phyloP scores from a whole-genome alignment of 371 early-diverging fungal species.

The Chytridium lagenaria region DNA sequence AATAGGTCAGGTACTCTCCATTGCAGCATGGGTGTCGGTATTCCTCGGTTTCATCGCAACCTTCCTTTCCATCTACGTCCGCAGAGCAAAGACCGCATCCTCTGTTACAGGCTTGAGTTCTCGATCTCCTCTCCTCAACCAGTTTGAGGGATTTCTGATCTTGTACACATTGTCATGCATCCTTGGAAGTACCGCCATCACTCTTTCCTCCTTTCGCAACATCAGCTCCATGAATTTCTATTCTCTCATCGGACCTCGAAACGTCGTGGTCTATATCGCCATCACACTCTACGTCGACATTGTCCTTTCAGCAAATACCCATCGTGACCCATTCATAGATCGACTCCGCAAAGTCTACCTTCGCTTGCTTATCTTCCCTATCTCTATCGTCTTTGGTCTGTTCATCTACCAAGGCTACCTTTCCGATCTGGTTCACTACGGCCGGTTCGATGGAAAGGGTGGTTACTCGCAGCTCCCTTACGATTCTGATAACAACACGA shows the following conservation, averaged over 20 bases:
- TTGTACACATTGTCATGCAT: not conserved
- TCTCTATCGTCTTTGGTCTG: constrained; percentile 12
- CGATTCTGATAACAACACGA: not conserved
- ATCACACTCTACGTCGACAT: not conserved
- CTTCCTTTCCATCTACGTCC: not conserved
- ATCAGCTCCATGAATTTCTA: not conserved
- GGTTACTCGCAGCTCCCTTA: too few species aligned
- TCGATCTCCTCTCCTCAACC: not conserved
- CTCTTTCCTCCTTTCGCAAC: not conserved
- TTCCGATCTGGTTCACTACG: constrained; percentile 20
- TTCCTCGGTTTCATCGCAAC: not conserved
- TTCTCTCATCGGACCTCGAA: not conserved
- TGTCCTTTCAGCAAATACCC: not conserved
- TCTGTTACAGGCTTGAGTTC: not conserved
- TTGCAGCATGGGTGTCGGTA: not conserved
- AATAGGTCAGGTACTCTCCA: constrained; percentile 4
- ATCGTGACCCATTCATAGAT: not conserved
- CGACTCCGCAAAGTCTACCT: not conserved
- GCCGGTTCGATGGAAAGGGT: not conserved
- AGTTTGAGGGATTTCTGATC: constrained; percentile 13
- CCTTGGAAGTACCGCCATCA: not conserved
- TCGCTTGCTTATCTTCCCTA: constrained; percentile 1
- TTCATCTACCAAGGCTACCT: constrained; percentile 18
- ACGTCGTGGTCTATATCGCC: constrained; percentile 2
- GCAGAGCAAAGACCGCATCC: not conserved